These are phyloP conservation scores for Ailanthus altissimus DNA, from an alignment of 345 rosid species.

Conservation along the genomic window DNA sequence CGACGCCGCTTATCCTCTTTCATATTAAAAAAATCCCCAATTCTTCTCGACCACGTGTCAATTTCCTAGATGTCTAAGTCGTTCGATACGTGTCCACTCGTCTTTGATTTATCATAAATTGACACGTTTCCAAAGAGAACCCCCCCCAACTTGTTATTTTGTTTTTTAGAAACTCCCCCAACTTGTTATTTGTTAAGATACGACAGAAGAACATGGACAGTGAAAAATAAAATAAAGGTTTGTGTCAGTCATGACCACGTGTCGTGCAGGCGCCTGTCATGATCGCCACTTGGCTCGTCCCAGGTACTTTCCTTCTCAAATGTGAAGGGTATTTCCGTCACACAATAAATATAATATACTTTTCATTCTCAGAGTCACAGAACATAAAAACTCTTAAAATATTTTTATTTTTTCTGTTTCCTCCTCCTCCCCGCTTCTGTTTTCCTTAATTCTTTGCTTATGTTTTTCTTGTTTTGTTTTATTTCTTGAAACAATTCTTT, in stretches of 20 bases:
- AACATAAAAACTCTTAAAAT: not conserved
- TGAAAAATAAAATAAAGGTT: conserved; percentile 11
- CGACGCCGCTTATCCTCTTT: conserved; percentile 19
- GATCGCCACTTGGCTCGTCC: conserved; percentile 71
- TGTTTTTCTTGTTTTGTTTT: not conserved
- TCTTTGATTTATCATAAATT: too few species aligned
- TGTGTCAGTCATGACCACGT: conserved; percentile 55
- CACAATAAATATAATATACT: not conserved
- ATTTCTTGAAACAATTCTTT: not conserved
- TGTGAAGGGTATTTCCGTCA: conserved; percentile 39
- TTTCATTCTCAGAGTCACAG: not conserved
- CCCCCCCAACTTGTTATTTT: conserved; percentile 36
- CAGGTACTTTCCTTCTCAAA: conserved; percentile 17
- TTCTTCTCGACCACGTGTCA: conserved; percentile 33
- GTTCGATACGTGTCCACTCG: conserved; percentile 35
- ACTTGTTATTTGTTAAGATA: conserved; percentile 34
- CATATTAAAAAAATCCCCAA: not conserved
- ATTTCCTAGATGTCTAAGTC: not conserved
- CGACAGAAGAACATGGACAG: conserved; percentile 18
- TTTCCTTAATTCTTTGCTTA: not conserved
- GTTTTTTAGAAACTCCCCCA: too few species aligned
- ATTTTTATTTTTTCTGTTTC: not conserved
- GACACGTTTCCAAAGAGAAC: conserved; percentile 39
- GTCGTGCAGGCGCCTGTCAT: conserved; percentile 46
- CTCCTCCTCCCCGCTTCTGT: not conserved